Percentiles rank a stretch among this genome's conserved stretches.
Evolutionary conservation across 345 rosid genomes (phyloP).

Genomic region (Ceriops tagal): DNA sequence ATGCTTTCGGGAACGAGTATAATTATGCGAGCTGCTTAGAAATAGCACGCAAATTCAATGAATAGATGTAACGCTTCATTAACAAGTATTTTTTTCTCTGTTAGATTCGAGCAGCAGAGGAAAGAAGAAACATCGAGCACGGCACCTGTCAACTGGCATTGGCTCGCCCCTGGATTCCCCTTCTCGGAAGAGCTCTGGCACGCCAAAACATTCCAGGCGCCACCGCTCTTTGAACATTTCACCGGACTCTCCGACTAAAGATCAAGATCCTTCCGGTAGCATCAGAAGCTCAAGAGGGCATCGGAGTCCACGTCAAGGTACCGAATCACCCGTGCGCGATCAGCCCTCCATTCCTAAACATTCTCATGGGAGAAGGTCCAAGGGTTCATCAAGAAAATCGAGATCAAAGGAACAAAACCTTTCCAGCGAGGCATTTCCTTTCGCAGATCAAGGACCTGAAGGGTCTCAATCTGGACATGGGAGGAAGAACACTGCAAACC

Average conservation of each 20-base stretch:
- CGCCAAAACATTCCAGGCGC: slow-evolving; percentile 36
- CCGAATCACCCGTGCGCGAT: slow-evolving; percentile 17
- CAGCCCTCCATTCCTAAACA: slow-evolving; percentile 23
- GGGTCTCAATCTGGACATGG: slow-evolving; percentile 7
- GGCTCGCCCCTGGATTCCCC: slow-evolving; percentile 19
- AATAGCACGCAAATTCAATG: background rate
- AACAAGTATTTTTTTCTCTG: background rate
- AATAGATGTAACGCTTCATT: background rate
- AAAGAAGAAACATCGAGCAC: slow-evolving; percentile 35
- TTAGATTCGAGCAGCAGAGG: slow-evolving; percentile 26
- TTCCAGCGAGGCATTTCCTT: slow-evolving; percentile 13
- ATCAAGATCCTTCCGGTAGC: slow-evolving; percentile 6
- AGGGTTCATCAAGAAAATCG: slow-evolving; percentile 14
- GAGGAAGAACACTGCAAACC: slow-evolving; percentile 15
- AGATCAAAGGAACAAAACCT: slow-evolving; percentile 20
- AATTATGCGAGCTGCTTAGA: background rate
- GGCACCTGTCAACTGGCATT: slow-evolving; percentile 19
- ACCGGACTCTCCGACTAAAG: slow-evolving; percentile 26
- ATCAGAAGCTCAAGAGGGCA: slow-evolving; percentile 11
- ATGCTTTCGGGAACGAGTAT: too few species aligned
- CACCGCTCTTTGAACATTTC: slow-evolving; percentile 22
- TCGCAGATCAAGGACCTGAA: slow-evolving; percentile 9
- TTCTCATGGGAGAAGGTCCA: slow-evolving; percentile 23
- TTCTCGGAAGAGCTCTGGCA: slow-evolving; percentile 13
- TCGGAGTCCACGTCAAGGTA: slow-evolving; percentile 9